Percentiles rank a stretch among this genome's conserved stretches.
phyloP scores from a whole-genome alignment of 192 early-diverging fungal genomes.

The Podila epigama region DNA sequence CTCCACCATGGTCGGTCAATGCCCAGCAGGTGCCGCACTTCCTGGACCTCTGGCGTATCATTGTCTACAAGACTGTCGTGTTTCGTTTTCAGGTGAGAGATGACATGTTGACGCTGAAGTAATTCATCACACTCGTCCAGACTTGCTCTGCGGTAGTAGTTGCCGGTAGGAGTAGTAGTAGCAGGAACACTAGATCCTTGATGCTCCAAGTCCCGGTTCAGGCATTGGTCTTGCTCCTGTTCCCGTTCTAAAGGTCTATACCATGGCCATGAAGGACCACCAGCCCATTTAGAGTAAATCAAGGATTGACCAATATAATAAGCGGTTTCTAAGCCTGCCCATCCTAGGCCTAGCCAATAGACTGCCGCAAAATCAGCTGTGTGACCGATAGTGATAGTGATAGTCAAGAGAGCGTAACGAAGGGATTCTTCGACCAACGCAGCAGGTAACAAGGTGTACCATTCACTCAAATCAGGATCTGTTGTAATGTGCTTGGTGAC shows the following conservation, averaged over 20 bases:
- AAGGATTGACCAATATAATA: conserved; percentile 52
- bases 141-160: neutral
- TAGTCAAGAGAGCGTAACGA: conserved; percentile 10
- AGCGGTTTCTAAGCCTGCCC: conserved; percentile 44
- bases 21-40: conserved; percentile 33
- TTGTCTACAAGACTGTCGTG: neutral
- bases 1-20: conserved; percentile 55
- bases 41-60: conserved; percentile 1
- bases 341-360: conserved; percentile 53
- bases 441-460: conserved; percentile 28
- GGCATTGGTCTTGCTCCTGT: too few relatives aligned
- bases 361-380: conserved; percentile 31
- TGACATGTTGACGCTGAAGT: neutral
- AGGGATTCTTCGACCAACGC: conserved; percentile 40
- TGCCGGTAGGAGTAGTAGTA: neutral
- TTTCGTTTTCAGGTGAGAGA: neutral
- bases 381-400: neutral
- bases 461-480: conserved; percentile 9
- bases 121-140: neutral
- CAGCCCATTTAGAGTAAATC: conserved; percentile 15
- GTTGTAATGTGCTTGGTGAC: conserved; percentile 18
- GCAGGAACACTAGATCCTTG: too few relatives aligned
- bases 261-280: neutral
- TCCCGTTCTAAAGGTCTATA: neutral
- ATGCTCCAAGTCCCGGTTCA: too few relatives aligned